These are phyloP conservation scores for Scheffersomyces quercinus DNA, from an alignment of 1,139 yeast species.

Conservation along the genomic window DNA sequence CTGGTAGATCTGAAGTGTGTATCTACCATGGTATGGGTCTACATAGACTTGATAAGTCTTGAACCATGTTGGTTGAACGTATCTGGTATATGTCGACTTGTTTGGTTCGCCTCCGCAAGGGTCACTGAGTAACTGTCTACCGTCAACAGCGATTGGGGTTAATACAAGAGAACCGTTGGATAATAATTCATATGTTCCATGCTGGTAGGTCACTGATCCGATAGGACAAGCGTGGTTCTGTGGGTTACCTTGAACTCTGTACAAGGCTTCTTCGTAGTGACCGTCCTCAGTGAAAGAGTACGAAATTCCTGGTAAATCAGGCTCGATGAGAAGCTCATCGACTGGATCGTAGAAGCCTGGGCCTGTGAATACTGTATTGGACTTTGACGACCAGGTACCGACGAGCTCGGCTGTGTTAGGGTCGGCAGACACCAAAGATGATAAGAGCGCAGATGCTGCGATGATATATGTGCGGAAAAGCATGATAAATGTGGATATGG, in stretches of 20 bases:
- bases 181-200: constrained; percentile 71
- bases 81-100: constrained; percentile 65
- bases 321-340: constrained; percentile 90
- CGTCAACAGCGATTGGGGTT: constrained; percentile 82
- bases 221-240: constrained; percentile 76
- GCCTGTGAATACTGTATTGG: constrained; percentile 93
- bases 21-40: constrained; percentile 82
- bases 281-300: constrained; percentile 94
- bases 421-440: constrained; percentile 10
- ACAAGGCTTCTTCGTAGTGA: constrained; percentile 83
- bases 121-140: constrained; percentile 84
- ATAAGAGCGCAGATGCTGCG: constrained; percentile 3
- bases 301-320: constrained; percentile 91
- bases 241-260: constrained; percentile 74
- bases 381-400: constrained; percentile 97
- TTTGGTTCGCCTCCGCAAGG: constrained; percentile 67
- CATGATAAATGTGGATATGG: not conserved
- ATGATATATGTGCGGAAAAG: not conserved
- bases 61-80: constrained; percentile 65
- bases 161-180: constrained; percentile 68
- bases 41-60: constrained; percentile 58
- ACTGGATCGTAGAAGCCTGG: constrained; percentile 96
- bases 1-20: constrained; percentile 70
- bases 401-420: constrained; percentile 42
- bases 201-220: constrained; percentile 84